These are phyloP conservation scores for Leavenworthia alabamica DNA, from an alignment of 345 rosid genomes.

Conservation along the genomic window DNA sequence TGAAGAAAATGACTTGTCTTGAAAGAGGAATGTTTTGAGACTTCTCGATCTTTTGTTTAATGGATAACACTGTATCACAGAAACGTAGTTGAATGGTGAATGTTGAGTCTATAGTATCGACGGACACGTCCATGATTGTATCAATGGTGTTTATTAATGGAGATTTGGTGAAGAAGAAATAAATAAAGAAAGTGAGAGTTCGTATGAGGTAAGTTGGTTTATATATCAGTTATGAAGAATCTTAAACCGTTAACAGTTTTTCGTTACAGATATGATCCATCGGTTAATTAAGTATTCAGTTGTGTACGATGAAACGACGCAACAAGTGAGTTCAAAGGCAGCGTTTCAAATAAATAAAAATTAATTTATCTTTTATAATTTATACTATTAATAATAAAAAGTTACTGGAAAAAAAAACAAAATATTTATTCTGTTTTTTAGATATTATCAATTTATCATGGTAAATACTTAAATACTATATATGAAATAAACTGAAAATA, in stretches of 20 bases:
- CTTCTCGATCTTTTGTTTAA: constrained; percentile 58
- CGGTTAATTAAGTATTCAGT: not conserved
- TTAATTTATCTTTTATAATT: no score
- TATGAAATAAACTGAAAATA: no score
- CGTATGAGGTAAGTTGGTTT: not conserved
- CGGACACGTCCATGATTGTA: constrained; percentile 46
- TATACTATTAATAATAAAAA: no score
- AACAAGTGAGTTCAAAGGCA: not conserved
- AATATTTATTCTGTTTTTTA: no score
- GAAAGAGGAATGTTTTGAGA: constrained; percentile 43
- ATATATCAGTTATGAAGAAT: not conserved
- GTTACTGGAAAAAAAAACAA: no score
- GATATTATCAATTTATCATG: no score
- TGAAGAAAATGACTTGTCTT: constrained; percentile 48
- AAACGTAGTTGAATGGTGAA: constrained; percentile 47
- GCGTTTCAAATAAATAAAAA: not conserved
- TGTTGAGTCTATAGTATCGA: constrained; percentile 31
- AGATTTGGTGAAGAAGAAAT: not conserved
- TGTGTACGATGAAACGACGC: no score
- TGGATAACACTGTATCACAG: constrained; percentile 48
- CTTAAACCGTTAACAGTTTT: not conserved
- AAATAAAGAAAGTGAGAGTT: not conserved
- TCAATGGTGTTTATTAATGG: constrained; percentile 10
- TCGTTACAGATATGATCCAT: not conserved
- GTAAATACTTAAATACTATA: no score